A percentile compares a stretch with the other conserved stretches of the same genome.
phyloP scores from a whole-genome alignment of 805 yeast genomes.

The Metschnikowia corniflorae region DNA sequence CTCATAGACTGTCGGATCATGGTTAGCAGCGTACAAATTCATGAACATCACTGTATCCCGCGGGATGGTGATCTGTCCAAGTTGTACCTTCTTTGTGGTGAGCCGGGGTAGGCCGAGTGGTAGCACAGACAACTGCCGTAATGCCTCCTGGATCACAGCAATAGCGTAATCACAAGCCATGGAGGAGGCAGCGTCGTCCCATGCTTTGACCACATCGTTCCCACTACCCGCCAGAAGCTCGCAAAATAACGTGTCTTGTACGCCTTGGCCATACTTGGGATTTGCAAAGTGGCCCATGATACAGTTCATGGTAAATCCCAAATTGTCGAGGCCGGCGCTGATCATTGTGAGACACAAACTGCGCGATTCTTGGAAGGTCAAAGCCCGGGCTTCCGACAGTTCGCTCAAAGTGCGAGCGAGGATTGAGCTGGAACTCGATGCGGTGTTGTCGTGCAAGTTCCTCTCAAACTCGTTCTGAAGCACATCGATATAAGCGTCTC shows the following conservation, averaged over 20 bases:
- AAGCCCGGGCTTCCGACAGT: not conserved
- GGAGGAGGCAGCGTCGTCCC: slow-evolving; percentile 21
- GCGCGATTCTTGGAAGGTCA: slow-evolving; percentile 39
- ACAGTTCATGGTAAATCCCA: slow-evolving; percentile 59
- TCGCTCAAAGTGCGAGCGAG: slow-evolving; percentile 24
- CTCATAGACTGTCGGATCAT: slow-evolving; percentile 45
- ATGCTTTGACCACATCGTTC: slow-evolving; percentile 21
- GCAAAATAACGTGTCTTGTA: slow-evolving; percentile 45
- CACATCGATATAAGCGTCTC: slow-evolving; percentile 48
- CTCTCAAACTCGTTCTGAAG: slow-evolving; percentile 22
- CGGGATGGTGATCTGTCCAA: slow-evolving; percentile 46
- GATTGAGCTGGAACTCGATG: slow-evolving; percentile 28
- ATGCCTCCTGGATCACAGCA: slow-evolving; percentile 61
- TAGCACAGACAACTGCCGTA: slow-evolving; percentile 60
- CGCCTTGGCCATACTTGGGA: slow-evolving; percentile 28
- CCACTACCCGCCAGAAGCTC: slow-evolving; percentile 6
- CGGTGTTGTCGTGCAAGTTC: slow-evolving; percentile 16
- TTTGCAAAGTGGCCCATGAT: slow-evolving; percentile 57
- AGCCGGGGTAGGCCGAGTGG: slow-evolving; percentile 65
- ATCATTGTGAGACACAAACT: slow-evolving; percentile 72
- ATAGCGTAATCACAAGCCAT: slow-evolving; percentile 45
- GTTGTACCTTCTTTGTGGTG: slow-evolving; percentile 49
- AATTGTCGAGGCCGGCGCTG: slow-evolving; percentile 75
- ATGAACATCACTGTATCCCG: slow-evolving; percentile 52
- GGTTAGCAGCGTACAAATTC: slow-evolving; percentile 71